A percentile compares a stretch with the other conserved stretches of the same genome.
Conservation (phyloP, 140 eudicot genomes). For the Senecio squalidus region DNA sequence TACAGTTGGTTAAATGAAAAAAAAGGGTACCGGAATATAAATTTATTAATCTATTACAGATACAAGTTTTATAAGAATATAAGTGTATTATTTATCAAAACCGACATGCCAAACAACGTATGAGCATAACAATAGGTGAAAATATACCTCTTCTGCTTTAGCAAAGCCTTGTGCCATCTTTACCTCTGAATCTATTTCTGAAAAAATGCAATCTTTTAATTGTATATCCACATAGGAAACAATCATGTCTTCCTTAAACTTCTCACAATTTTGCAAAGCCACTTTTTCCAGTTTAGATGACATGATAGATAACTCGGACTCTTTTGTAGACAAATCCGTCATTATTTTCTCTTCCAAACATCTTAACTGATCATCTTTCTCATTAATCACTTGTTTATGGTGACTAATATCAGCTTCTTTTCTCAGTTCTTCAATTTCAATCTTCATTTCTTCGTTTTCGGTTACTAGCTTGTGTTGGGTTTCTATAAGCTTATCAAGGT, state of each 20-base stretch:
- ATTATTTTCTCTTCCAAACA: conserved; percentile 14
- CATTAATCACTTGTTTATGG: conserved; percentile 32
- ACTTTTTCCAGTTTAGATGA: conserved; percentile 38
- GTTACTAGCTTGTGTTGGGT: neutral
- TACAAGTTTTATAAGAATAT: no score
- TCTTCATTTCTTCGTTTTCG: neutral
- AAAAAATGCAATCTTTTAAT: conserved; percentile 47
- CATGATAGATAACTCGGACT: conserved; percentile 36
- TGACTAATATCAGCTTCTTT: no score
- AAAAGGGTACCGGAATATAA: no score
- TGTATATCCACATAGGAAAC: conserved; percentile 33
- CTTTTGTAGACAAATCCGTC: conserved; percentile 27
- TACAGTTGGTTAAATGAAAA: no score
- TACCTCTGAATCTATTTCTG: conserved; percentile 25
- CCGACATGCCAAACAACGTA: no score
- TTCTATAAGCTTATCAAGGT: neutral
- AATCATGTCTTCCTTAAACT: conserved; percentile 33
- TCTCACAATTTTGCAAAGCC: conserved; percentile 37
- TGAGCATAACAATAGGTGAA: no score
- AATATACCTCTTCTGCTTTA: conserved; percentile 53
- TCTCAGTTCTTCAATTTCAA: no score
- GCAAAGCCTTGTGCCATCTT: no score
- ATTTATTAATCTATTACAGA: no score
- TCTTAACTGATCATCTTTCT: conserved; percentile 37
- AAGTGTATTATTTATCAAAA: no score